Conservation (phyloP, 192 early-diverging fungal species). For the Gryganskiella cystojenkinii region DNA sequence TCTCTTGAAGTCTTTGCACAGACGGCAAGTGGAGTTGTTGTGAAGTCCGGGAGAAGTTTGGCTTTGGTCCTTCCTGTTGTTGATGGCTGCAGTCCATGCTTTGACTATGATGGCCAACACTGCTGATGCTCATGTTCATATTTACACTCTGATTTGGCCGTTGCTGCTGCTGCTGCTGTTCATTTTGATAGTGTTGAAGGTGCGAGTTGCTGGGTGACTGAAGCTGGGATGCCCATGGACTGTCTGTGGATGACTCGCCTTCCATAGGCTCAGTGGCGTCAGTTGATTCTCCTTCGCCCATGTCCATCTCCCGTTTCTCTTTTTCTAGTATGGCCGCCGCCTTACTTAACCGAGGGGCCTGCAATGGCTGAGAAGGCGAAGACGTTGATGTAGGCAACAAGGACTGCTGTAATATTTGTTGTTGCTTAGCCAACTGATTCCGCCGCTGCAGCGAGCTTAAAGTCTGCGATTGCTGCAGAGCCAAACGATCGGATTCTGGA, state of each 20-base stretch:
- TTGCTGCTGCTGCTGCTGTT: background rate
- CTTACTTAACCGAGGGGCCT: background rate
- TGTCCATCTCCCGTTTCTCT: no score
- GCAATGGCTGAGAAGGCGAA: background rate
- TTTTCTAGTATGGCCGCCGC: no score
- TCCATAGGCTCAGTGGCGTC: no score
- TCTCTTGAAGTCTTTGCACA: background rate
- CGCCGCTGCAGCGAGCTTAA: slow-evolving; percentile 13
- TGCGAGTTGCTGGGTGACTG: background rate
- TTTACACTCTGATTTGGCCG: background rate
- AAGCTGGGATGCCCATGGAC: background rate
- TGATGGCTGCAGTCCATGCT: background rate
- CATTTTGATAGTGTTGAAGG: background rate
- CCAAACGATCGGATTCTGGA: no score
- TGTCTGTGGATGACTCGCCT: background rate
- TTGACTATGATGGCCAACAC: background rate
- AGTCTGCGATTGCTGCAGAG: no score
- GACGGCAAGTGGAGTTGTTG: no score
- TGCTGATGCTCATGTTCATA: background rate
- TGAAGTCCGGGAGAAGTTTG: no score
- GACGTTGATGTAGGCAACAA: background rate
- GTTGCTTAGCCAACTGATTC: slow-evolving; percentile 28
- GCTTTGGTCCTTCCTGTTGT: background rate
- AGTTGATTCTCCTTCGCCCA: no score
- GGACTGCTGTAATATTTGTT: slow-evolving; percentile 12